These are phyloP conservation scores for Paraconiothyrium sp. DNA, from an alignment of 2,329 filamentous ascomycete species.

Conservation along the genomic window DNA sequence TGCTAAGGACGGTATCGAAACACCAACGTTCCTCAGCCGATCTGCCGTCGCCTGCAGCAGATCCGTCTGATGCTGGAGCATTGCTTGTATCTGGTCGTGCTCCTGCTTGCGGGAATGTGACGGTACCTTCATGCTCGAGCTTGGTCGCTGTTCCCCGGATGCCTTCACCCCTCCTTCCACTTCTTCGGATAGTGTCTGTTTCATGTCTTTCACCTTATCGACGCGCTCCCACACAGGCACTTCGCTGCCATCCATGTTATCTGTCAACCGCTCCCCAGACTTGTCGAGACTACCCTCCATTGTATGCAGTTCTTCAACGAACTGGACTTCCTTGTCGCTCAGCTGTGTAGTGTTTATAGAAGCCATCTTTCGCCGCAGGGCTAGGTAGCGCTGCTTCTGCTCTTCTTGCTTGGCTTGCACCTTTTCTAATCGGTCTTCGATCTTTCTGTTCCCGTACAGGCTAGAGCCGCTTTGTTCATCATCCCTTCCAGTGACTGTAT, in stretches of 20 bases:
- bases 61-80: conserved; percentile 44
- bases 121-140: conserved; percentile 38
- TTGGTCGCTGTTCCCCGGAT: conserved; percentile 25
- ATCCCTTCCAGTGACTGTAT: conserved; percentile 70
- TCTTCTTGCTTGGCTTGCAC: conserved; percentile 66
- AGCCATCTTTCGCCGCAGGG: conserved; percentile 61
- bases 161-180: conserved; percentile 31
- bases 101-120: conserved; percentile 46
- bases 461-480: conserved; percentile 58
- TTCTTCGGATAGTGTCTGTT: conserved; percentile 58
- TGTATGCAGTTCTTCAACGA: conserved; percentile 64
- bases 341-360: conserved; percentile 63
- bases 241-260: conserved; percentile 43
- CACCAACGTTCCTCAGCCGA: conserved; percentile 40
- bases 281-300: conserved; percentile 53
- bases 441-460: conserved; percentile 61
- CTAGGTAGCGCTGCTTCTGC: conserved; percentile 69
- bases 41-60: conserved; percentile 45
- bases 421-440: conserved; percentile 66
- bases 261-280: conserved; percentile 38
- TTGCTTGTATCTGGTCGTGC: conserved; percentile 43
- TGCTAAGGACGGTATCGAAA: conserved; percentile 28
- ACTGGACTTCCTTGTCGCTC: conserved; percentile 70
- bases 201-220: conserved; percentile 64
- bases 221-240: conserved; percentile 62